Conservation (phyloP, 208 protist species). For the Crithidia thermophila region DNA sequence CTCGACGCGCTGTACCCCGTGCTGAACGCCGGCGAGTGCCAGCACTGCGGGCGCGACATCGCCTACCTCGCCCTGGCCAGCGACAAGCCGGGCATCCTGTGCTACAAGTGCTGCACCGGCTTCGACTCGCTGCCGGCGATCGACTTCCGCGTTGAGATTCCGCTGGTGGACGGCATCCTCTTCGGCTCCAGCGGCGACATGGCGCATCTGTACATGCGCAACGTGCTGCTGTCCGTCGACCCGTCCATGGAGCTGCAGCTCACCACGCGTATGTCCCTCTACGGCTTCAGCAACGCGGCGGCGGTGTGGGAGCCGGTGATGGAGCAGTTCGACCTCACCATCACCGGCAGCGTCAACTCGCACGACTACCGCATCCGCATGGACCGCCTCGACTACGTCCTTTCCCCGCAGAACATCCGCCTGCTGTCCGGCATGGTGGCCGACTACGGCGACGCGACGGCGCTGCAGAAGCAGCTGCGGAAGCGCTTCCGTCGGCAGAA, state of each 20-base stretch:
- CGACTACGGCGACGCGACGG: slow-evolving; percentile 55
- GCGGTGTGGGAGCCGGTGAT: slow-evolving; percentile 87
- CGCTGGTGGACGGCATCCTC: slow-evolving; percentile 65
- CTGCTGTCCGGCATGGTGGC: slow-evolving; percentile 46
- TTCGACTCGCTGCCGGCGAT: slow-evolving; percentile 51
- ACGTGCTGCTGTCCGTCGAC: slow-evolving; percentile 45
- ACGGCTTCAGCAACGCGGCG: slow-evolving; percentile 73
- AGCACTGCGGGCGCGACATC: slow-evolving; percentile 46
- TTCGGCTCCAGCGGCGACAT: slow-evolving; percentile 59
- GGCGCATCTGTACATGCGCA: slow-evolving; percentile 50
- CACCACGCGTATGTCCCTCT: slow-evolving; percentile 48
- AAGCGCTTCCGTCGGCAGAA: slow-evolving; percentile 52
- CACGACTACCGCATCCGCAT: slow-evolving; percentile 64
- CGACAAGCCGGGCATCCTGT: slow-evolving; percentile 52
- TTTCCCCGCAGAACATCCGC: slow-evolving; percentile 76
- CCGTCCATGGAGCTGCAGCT: slow-evolving; percentile 58
- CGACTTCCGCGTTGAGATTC: slow-evolving; percentile 66
- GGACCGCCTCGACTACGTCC: slow-evolving; percentile 68
- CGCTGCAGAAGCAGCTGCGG: slow-evolving; percentile 60
- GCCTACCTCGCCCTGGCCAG: slow-evolving; percentile 40
- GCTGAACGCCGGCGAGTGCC: slow-evolving; percentile 53
- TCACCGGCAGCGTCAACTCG: slow-evolving; percentile 55
- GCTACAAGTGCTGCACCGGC: slow-evolving; percentile 87
- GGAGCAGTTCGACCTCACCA: slow-evolving; percentile 56
- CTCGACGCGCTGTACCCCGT: slow-evolving; percentile 49